Evolutionary conservation across 192 early-diverging fungal species (phyloP), one percentile per base, ranked within the genome.

Genomic region (Lobosporangium transversale): DNA sequence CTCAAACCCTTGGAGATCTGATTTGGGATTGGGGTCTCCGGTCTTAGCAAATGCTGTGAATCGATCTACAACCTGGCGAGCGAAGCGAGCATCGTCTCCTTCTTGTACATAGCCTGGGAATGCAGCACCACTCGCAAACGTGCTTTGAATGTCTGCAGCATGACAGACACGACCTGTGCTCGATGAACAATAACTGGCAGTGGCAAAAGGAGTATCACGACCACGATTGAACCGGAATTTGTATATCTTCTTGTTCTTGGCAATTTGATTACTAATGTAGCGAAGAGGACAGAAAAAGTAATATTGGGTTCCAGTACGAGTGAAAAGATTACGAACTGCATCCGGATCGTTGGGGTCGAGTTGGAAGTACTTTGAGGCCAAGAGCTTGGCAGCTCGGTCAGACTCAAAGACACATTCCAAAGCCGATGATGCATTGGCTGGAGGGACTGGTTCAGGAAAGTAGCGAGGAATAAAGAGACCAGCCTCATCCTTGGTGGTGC

Each of bases 41-140:
- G 70, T 53, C 53, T 69, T 73, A 2, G 78, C 81, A 59, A 83
- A 83, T 0, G 64, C 47, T 4, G 79, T 66, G 32, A 83, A 71
- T 0, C 78, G 62, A 33, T 52, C 33, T 17, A 73, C 59, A 20
- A 76, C 56, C 21, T 79, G 81, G 2, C 71, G 62, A 6, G 78
- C 63, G 18, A 83, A 68, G 4, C 71, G 76, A 44, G 79, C 81
- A 36, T 79, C 63, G 23, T 83, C 70, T 7, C 68, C 59, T 3
- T 40, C 62, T 44, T 58, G 64, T 17, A 29, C 7, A 51, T 62
- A 50, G 8, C 62, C 47, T 14, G 54, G 52, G 14, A 70, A 56
- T 14, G 61, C 33, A 43, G 26, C 67, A 27, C 62, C 57, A 42
- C 53, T 58, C 4, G 47, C 68, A 60, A 79, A 79, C 9, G 62